Evolutionary conservation across 1,284 basidiomycete genomes (phyloP).

Genomic region (Cutaneotrichosporon dermatis): DNA sequence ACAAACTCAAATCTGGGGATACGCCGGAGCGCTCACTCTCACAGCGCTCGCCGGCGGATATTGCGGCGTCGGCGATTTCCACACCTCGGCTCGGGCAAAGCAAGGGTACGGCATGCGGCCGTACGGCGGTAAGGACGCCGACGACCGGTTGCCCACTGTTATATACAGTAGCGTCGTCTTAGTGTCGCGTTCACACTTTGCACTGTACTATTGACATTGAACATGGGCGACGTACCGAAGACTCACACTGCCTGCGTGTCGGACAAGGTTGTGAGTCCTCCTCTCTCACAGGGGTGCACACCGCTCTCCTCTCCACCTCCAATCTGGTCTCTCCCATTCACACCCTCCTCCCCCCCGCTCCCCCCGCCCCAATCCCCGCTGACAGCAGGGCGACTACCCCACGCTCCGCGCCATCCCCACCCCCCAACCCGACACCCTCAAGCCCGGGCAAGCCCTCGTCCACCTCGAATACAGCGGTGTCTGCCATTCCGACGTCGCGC

Average conservation of each 20-base stretch:
- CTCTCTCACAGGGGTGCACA: too few relatives aligned
- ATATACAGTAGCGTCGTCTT: not conserved
- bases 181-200: not conserved
- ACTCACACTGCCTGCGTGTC: not conserved
- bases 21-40: too few relatives aligned
- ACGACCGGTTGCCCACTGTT: not conserved
- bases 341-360: too few relatives aligned
- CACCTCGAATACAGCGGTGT: slow-evolving; percentile 55
- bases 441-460: slow-evolving; percentile 10
- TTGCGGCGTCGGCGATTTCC: too few relatives aligned
- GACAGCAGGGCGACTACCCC: slow-evolving; percentile 1
- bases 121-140: too few relatives aligned
- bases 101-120: too few relatives aligned
- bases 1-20: too few relatives aligned
- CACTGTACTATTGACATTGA: not conserved
- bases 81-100: too few relatives aligned
- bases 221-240: not conserved
- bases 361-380: not conserved
- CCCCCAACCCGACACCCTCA: not conserved
- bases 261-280: not conserved
- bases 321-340: too few relatives aligned
- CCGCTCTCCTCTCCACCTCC: too few relatives aligned
- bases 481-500: slow-evolving; percentile 58
- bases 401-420: not conserved
- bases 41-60: too few relatives aligned